These are phyloP conservation scores for Colletotrichum spaethianum DNA, from an alignment of 2,329 filamentous ascomycete species.

Conservation along the genomic window DNA sequence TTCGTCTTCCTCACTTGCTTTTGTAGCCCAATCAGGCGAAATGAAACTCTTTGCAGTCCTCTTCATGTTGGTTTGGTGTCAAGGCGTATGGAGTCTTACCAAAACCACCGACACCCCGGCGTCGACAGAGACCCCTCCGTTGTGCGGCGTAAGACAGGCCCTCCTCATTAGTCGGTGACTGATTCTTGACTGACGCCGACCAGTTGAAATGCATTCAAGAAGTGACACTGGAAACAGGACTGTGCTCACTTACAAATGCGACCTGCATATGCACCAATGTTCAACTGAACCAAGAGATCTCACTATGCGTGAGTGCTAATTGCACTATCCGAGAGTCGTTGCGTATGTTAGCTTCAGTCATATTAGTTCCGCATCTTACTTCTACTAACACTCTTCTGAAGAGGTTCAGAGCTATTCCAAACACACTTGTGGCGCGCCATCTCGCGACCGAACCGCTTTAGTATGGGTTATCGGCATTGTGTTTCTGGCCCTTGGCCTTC, in stretches of 20 bases:
- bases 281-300: slow-evolving; percentile 42
- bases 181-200: slow-evolving; percentile 23
- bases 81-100: slow-evolving; percentile 23
- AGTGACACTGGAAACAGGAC: slow-evolving; percentile 17
- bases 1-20: neutral
- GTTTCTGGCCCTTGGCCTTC: slow-evolving; percentile 48
- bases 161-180: too few species aligned
- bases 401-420: slow-evolving; percentile 44
- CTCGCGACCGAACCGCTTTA: slow-evolving; percentile 46
- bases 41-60: slow-evolving; percentile 34
- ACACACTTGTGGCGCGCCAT: slow-evolving; percentile 45
- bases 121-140: slow-evolving; percentile 31
- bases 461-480: slow-evolving; percentile 46
- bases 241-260: slow-evolving; percentile 40
- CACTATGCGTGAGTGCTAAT: slow-evolving; percentile 39
- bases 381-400: neutral
- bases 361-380: neutral
- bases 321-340: slow-evolving; percentile 43
- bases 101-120: slow-evolving; percentile 26
- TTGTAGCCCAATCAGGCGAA: neutral
- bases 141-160: slow-evolving; percentile 41
- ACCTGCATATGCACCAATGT: slow-evolving; percentile 46
- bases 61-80: slow-evolving; percentile 23
- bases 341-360: slow-evolving; percentile 3
- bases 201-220: slow-evolving; percentile 44